Evolutionary conservation across 108 stramenopile genomes (phyloP).

Genomic region (Nitzschia putrida): DNA sequence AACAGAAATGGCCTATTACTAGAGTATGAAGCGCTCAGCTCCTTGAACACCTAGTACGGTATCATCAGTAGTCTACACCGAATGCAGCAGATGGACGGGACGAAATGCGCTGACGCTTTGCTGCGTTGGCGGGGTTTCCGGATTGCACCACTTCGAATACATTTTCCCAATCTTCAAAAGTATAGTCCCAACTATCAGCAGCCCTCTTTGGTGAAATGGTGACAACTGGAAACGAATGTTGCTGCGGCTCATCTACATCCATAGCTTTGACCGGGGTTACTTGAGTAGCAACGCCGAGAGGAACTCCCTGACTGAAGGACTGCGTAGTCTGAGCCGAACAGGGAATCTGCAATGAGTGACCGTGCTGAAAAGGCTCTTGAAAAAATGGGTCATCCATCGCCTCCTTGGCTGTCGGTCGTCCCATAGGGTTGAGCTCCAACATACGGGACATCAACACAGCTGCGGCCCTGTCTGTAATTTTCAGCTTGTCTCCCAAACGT

Average conservation of each 20-base stretch:
- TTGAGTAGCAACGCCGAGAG: too few species aligned
- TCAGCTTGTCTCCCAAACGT: slow-evolving; percentile 7
- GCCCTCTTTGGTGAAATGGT: neutral
- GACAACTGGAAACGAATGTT: neutral
- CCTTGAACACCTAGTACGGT: neutral
- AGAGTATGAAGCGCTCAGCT: neutral
- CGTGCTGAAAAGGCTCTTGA: neutral
- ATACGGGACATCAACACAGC: slow-evolving; percentile 42
- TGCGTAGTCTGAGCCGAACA: too few species aligned
- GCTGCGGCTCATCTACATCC: too few species aligned
- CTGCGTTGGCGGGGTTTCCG: neutral
- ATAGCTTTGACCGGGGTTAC: too few species aligned
- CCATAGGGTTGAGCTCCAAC: slow-evolving; percentile 67
- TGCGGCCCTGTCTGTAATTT: slow-evolving; percentile 43
- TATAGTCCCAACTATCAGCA: too few species aligned
- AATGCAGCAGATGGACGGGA: slow-evolving; percentile 1
- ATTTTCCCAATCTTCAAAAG: neutral
- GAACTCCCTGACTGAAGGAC: too few species aligned
- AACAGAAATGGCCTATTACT: slow-evolving; percentile 58
- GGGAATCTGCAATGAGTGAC: too few species aligned
- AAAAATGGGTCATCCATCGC: slow-evolving; percentile 78
- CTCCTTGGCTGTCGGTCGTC: slow-evolving; percentile 67
- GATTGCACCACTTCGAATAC: neutral
- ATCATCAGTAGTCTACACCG: neutral
- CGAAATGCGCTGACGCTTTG: neutral